Percentiles rank a stretch among this genome's conserved stretches.
These are phyloP conservation scores for Cercospora canescens DNA, from an alignment of 2,329 filamentous ascomycete genomes.

Conservation along the genomic window DNA sequence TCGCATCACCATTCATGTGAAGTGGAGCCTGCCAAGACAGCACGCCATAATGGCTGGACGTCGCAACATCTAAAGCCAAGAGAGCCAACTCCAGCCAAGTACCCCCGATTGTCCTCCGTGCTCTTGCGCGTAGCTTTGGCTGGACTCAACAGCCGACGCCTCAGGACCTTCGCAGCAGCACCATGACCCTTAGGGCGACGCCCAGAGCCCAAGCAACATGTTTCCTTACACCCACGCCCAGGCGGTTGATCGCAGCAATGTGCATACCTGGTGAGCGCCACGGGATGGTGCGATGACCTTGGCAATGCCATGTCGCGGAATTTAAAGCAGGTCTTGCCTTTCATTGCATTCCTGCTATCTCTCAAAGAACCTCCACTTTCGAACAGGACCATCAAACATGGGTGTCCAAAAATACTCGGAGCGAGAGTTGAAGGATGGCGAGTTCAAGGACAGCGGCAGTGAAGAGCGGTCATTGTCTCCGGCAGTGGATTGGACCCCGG, in stretches of 20 bases:
- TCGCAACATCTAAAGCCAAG: background rate
- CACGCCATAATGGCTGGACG: too few species aligned
- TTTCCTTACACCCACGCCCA: background rate
- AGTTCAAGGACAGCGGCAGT: constrained; percentile 3
- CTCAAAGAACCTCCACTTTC: background rate
- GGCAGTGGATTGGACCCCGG: constrained; percentile 23
- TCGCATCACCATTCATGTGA: too few species aligned
- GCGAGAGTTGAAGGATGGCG: background rate
- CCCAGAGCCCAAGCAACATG: constrained; percentile 1
- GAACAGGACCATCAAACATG: background rate
- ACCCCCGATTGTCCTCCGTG: background rate
- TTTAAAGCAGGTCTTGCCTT: background rate
- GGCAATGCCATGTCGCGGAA: background rate
- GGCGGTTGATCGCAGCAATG: background rate
- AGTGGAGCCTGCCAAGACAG: too few species aligned
- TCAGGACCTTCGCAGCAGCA: background rate
- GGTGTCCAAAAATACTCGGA: background rate
- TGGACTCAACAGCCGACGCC: background rate
- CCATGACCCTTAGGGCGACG: background rate
- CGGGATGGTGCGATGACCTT: constrained; percentile 13
- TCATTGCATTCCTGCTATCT: background rate
- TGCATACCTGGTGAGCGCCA: constrained; percentile 2
- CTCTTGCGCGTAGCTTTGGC: background rate
- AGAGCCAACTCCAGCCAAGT: background rate
- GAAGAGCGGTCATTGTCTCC: constrained; percentile 3